Conservation (phyloP, 768 basidiomycete species). For the Lactarius indigo region DNA sequence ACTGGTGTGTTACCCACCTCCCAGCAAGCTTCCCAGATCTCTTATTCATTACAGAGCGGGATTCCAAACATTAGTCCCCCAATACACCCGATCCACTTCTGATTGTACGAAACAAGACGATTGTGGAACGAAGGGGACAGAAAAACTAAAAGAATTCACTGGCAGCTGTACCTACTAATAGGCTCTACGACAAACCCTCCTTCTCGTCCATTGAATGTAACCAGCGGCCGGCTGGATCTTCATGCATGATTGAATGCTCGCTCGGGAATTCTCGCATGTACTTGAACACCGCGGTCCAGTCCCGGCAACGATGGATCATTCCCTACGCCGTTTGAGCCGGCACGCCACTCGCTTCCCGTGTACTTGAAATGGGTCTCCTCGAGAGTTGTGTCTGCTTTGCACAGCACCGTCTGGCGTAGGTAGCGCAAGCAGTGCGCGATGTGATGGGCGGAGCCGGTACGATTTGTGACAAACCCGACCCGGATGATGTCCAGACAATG, state of each 20-base stretch:
- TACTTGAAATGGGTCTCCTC: constrained; percentile 20
- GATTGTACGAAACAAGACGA: no score
- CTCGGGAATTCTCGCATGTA: background rate
- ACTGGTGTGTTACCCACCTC: no score
- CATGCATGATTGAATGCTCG: background rate
- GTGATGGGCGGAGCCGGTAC: constrained; percentile 6
- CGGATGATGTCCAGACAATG: background rate
- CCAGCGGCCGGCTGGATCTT: background rate
- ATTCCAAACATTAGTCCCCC: no score
- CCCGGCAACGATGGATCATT: background rate
- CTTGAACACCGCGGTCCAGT: background rate
- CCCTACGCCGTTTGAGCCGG: background rate
- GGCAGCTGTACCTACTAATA: no score
- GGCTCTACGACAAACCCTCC: background rate
- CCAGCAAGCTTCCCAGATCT: no score
- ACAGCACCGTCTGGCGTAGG: constrained; percentile 30
- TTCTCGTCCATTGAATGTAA: background rate
- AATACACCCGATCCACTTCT: no score
- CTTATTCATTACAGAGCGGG: no score
- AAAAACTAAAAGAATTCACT: no score
- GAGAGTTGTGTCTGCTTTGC: constrained; percentile 31
- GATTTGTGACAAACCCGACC: background rate
- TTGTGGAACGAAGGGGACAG: no score
- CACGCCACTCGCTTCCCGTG: background rate
- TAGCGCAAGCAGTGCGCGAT: constrained; percentile 31